phyloP scores from a whole-genome alignment of 441 rosid genomes.

The Brassica hybrid region DNA sequence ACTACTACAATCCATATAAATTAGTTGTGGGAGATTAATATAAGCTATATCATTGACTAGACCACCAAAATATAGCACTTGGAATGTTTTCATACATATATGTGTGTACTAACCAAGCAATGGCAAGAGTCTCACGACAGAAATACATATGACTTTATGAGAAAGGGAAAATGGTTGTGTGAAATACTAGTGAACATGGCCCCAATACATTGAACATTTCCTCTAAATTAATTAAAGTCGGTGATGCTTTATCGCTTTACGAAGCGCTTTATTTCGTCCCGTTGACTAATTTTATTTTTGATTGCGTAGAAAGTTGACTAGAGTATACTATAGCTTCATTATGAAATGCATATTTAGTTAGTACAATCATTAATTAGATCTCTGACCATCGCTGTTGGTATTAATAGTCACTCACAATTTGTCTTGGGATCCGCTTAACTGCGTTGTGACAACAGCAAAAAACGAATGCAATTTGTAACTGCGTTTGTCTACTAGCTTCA shows the following conservation, averaged over 20 bases:
- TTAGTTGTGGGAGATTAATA: too few relatives aligned
- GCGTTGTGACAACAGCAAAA: background rate
- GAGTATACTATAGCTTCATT: background rate
- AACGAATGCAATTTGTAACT: background rate
- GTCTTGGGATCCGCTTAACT: slow-evolving; percentile 2
- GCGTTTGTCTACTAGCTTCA: background rate
- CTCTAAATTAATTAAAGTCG: slow-evolving; percentile 1
- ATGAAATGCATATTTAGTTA: background rate
- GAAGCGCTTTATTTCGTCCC: slow-evolving; percentile 1
- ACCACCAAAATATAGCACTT: background rate
- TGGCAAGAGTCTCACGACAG: background rate
- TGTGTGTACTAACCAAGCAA: background rate
- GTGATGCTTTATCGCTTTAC: slow-evolving; percentile 25
- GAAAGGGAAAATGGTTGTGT: background rate
- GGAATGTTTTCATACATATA: background rate
- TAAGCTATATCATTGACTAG: background rate
- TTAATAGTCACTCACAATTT: background rate
- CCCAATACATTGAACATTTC: slow-evolving; percentile 21
- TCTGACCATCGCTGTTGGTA: slow-evolving; percentile 1
- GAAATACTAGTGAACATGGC: slow-evolving; percentile 21
- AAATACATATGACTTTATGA: background rate
- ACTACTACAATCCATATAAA: slow-evolving; percentile 1
- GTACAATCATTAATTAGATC: slow-evolving; percentile 20
- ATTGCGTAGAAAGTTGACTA: slow-evolving; percentile 27
- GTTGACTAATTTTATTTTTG: slow-evolving; percentile 10